Base-by-base conservation (phyloP, 768 basidiomycete species). In the Russula sp. region DNA sequence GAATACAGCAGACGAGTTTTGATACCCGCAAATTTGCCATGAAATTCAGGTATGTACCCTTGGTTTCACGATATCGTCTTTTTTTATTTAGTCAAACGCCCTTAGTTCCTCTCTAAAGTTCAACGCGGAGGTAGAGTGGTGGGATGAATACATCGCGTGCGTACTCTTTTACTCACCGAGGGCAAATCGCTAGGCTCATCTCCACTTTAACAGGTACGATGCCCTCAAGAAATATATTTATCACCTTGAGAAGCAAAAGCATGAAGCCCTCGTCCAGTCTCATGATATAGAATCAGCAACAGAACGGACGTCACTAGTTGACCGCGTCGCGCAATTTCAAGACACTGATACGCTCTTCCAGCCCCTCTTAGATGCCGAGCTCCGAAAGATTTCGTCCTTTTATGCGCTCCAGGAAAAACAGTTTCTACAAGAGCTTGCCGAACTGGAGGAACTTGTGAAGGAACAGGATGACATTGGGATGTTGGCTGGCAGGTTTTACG, bases 91-190 rank as follows among this genome's bases (percentile, higher is more conserved):
- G 25, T 39, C 39, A 14, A 7, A 13, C 34, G 36, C 52, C 32
- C 25, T 29, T 32, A 90, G 88, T 68, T 89, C 88, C 36, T 88
- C 90, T 9, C 81, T 94, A 69, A 90, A 92, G 72, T 94, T 94
- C 75, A 95, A 95, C 67, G 89, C 91, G 3, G 88, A 93, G 29
- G 78, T 91, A 0, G 92, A 95, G 54, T 94, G 92, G 92, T 90
- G 88, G 86, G 89, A 92, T 64, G 87, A 93, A 53, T 95, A 95
- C 71, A 90, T 95, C 48, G 83, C 87, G 85, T 93, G 68, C 64
- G 88, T 81, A 16, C 41, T 48, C 48, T 35, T n/a, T n/a, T 22
- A 3, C 38, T 29, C 34, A 22, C 10, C 20, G n/a, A 8, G 35
- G 41, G 25, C 7, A 16, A 52, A 39, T 39, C 49, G 50, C 46